phyloP scores from a whole-genome alignment of 1,284 basidiomycete genomes.

The Agaricales sp. region DNA sequence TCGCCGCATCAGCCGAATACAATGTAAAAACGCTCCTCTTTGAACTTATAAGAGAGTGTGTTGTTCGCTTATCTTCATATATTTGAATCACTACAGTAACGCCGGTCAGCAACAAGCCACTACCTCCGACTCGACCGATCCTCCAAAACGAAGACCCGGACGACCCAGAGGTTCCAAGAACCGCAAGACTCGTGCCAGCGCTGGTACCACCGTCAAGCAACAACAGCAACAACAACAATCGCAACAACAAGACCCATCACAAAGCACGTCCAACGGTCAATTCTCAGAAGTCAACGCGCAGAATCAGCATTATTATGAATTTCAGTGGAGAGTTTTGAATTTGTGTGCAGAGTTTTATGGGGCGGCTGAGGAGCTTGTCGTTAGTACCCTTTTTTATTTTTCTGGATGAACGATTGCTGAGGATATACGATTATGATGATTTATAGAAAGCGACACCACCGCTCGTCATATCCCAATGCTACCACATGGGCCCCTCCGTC shows the following conservation, averaged over 20 bases:
- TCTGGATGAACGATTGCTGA: conserved; percentile 5
- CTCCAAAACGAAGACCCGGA: conserved; percentile 57
- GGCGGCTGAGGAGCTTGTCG: conserved; percentile 72
- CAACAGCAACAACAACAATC: conserved; percentile 10
- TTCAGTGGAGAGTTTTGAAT: conserved; percentile 74
- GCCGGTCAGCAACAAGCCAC: conserved; percentile 8
- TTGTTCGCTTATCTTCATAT: too few relatives aligned
- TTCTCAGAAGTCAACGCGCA: conserved; percentile 46
- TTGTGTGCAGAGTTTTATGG: conserved; percentile 76
- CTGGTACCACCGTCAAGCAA: conserved; percentile 18
- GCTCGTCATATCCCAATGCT: conserved; percentile 67
- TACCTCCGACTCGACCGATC: conserved; percentile 6
- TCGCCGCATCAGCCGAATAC: conserved; percentile 18
- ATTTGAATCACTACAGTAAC: too few relatives aligned
- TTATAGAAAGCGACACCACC: conserved; percentile 61
- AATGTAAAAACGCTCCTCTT: not conserved
- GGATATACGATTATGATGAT: conserved; percentile 10
- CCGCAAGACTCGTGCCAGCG: conserved; percentile 36
- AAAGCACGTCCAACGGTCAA: conserved; percentile 24
- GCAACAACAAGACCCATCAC: conserved; percentile 12
- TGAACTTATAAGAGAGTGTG: not conserved
- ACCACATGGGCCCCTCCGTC: conserved; percentile 55
- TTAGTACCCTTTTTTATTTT: conserved; percentile 30
- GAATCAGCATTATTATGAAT: conserved; percentile 73
- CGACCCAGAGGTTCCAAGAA: conserved; percentile 70